A percentile compares a stretch with the other conserved stretches of the same genome.
Conservation (phyloP, 2,329 filamentous ascomycete genomes). For the Pseudogymnoascus sp. region DNA sequence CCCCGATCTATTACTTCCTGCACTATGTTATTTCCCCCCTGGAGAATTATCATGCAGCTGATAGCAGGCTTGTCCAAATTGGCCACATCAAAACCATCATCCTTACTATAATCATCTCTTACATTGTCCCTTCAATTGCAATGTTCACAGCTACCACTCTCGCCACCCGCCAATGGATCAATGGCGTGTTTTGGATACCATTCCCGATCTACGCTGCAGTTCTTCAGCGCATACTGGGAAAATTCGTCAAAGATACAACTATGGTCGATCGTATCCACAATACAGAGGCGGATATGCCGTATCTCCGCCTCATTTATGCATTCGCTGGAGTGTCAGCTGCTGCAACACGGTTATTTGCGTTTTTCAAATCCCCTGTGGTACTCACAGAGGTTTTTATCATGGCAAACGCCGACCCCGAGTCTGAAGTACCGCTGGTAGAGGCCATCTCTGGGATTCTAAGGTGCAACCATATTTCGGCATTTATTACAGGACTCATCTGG, state of each 20-base stretch:
- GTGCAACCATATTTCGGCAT: conserved; percentile 22
- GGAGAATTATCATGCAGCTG: conserved; percentile 23
- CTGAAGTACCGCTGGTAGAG: conserved; percentile 1
- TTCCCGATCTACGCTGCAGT: conserved; percentile 5
- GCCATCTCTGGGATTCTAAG: conserved; percentile 15
- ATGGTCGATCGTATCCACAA: background rate
- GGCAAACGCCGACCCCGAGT: too few relatives aligned
- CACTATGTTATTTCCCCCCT: conserved; percentile 25
- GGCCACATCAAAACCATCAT: conserved; percentile 26
- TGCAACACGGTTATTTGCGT: too few relatives aligned
- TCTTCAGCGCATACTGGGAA: background rate
- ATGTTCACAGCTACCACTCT: conserved; percentile 19
- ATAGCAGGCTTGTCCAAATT: conserved; percentile 27
- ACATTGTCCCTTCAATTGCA: conserved; percentile 22
- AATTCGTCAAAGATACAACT: conserved; percentile 8
- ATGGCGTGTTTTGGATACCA: background rate
- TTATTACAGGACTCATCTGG: conserved; percentile 27
- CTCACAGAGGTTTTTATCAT: too few relatives aligned
- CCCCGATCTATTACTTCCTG: conserved; percentile 28
- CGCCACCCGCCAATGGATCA: conserved; percentile 20
- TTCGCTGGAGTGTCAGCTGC: background rate
- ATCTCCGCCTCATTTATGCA: conserved; percentile 9
- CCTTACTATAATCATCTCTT: conserved; percentile 23
- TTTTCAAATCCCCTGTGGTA: too few relatives aligned
- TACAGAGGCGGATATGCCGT: conserved; percentile 10